These are phyloP conservation scores for Kluyveromyces dobzhanskii DNA, from an alignment of 805 yeast species.

Conservation along the genomic window DNA sequence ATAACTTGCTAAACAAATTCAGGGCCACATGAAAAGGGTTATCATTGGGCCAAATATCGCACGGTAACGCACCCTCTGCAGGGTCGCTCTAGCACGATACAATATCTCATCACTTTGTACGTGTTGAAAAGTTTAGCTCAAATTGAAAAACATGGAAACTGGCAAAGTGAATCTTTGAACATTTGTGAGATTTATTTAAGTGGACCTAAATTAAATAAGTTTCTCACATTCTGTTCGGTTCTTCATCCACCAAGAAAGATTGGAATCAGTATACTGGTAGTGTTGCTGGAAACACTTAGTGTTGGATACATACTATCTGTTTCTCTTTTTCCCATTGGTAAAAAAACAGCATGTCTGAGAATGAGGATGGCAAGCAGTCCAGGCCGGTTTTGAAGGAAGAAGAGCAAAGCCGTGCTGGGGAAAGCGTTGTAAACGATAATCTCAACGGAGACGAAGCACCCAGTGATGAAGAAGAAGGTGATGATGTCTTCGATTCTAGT, in stretches of 20 bases:
- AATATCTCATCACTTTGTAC: neutral
- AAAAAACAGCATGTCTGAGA: constrained; percentile 1
- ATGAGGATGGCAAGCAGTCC: constrained; percentile 1
- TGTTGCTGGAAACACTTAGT: too few species aligned
- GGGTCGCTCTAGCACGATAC: too few species aligned
- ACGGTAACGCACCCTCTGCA: too few species aligned
- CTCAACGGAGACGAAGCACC: constrained; percentile 33
- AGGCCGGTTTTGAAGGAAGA: neutral
- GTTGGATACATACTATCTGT: too few species aligned
- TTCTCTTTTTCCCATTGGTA: neutral
- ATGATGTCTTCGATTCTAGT: constrained; percentile 58
- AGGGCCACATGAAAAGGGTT: too few species aligned
- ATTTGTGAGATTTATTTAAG: too few species aligned
- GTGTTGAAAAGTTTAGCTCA: neutral
- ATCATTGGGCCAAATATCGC: too few species aligned
- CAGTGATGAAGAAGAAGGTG: constrained; percentile 38
- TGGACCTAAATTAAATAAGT: too few species aligned
- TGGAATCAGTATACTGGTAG: too few species aligned
- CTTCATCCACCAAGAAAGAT: too few species aligned
- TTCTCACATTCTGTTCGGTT: too few species aligned
- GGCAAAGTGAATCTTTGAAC: neutral
- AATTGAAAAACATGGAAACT: neutral
- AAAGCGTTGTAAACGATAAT: constrained; percentile 30
- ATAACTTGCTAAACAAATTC: too few species aligned
- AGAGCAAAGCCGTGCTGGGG: constrained; percentile 6